A percentile compares a stretch with the other conserved stretches of the same genome.
These are phyloP conservation scores for Aristolochia fimbriata DNA, from an alignment of 164 flowering plant species.

Conservation along the genomic window DNA sequence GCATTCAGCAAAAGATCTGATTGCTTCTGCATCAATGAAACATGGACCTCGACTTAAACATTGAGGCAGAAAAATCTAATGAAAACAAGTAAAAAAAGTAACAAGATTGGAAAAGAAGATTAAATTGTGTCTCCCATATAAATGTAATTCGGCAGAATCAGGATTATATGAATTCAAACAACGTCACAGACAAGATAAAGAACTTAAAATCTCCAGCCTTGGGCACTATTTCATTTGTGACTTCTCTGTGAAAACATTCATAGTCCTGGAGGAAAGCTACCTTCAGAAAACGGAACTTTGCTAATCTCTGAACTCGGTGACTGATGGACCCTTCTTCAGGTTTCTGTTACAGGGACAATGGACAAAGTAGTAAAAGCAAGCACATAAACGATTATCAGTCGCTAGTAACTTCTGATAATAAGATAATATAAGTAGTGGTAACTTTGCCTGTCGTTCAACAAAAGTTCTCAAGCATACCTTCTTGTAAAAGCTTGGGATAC, in stretches of 20 bases:
- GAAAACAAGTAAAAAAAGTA: background rate
- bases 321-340: slow-evolving; percentile 98
- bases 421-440: background rate
- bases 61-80: background rate
- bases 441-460: background rate
- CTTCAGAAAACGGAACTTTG: slow-evolving; percentile 83
- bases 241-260: background rate
- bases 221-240: background rate
- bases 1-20: slow-evolving; percentile 91
- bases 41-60: background rate
- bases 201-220: background rate
- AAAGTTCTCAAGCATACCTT: slow-evolving; percentile 36
- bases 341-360: slow-evolving; percentile 39
- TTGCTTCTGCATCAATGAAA: slow-evolving; percentile 60
- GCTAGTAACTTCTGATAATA: background rate
- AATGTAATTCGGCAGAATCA: too few species aligned
- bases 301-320: slow-evolving; percentile 82
- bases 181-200: background rate
- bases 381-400: background rate
- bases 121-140: too few species aligned
- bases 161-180: too few species aligned
- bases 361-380: background rate
- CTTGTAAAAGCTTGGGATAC: slow-evolving; percentile 86
- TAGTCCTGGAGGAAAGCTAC: slow-evolving; percentile 18
- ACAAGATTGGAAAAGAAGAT: too few species aligned